These are phyloP conservation scores for Aphanomyces cochlioides DNA, from an alignment of 352 stramenopile genomes.

Conservation along the genomic window DNA sequence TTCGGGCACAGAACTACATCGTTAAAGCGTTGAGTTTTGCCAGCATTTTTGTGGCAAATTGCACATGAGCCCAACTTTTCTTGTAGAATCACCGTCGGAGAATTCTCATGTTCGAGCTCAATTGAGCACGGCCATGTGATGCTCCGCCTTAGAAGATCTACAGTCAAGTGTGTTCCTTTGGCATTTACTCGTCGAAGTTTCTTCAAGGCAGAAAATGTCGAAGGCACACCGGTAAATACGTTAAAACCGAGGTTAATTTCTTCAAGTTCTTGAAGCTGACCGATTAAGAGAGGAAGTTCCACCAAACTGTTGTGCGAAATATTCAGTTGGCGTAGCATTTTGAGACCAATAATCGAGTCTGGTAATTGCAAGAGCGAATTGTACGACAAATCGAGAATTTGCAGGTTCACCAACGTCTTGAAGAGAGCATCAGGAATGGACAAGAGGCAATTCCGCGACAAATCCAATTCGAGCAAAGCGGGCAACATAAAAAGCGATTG, in stretches of 20 bases:
- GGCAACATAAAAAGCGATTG: not conserved
- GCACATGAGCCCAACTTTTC: not conserved
- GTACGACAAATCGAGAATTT: constrained; percentile 11
- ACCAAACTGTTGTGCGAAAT: constrained; percentile 19
- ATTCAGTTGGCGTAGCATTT: constrained; percentile 7
- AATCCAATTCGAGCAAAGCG: constrained; percentile 1
- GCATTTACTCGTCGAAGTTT: constrained; percentile 1
- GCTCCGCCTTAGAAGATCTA: constrained; percentile 11
- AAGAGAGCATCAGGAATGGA: constrained; percentile 6
- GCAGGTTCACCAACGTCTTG: constrained; percentile 1
- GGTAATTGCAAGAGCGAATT: constrained; percentile 20
- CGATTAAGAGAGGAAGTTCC: constrained; percentile 21
- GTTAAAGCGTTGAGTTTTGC: constrained; percentile 27
- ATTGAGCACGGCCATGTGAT: not conserved
- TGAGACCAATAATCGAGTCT: constrained; percentile 14
- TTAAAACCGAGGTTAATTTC: constrained; percentile 10
- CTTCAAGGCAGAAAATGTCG: constrained; percentile 17
- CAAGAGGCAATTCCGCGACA: constrained; percentile 28
- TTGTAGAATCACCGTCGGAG: not conserved
- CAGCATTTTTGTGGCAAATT: not conserved
- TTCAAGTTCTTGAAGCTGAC: constrained; percentile 16
- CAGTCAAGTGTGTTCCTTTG: not conserved
- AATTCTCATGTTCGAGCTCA: constrained; percentile 9
- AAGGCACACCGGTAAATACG: constrained; percentile 2
- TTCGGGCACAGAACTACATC: constrained; percentile 15